Conservation (phyloP, 164 flowering plant genomes). For the Piper longum region DNA sequence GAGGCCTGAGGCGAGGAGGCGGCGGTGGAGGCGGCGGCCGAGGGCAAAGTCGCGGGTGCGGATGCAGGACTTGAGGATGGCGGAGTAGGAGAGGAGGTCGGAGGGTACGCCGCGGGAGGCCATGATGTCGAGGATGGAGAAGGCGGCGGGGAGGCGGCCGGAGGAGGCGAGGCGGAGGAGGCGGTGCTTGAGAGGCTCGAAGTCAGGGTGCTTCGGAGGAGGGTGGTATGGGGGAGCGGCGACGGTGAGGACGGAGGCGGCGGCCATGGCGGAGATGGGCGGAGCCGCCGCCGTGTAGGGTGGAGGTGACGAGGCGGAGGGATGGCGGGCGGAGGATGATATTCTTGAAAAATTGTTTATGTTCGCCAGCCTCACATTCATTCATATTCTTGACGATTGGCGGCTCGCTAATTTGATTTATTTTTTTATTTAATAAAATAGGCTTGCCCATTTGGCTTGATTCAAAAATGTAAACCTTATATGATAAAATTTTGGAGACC, state of each 20-base stretch:
- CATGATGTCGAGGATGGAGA: slow-evolving; percentile 46
- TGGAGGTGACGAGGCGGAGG: background rate
- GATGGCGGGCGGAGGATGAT: background rate
- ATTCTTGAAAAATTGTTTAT: too few relatives aligned
- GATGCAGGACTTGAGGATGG: slow-evolving; percentile 68
- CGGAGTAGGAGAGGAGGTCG: slow-evolving; percentile 43
- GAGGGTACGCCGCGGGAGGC: slow-evolving; percentile 24
- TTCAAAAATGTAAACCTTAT: too few relatives aligned
- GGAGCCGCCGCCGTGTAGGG: background rate
- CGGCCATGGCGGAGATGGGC: slow-evolving; percentile 12
- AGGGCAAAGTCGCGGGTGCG: slow-evolving; percentile 34
- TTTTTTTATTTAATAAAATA: too few relatives aligned
- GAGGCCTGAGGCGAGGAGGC: slow-evolving; percentile 26
- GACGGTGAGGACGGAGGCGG: background rate
- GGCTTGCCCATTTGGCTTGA: too few relatives aligned
- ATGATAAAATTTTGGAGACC: too few relatives aligned
- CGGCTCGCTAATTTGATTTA: too few relatives aligned
- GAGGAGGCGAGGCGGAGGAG: slow-evolving; percentile 29
- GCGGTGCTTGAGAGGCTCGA: slow-evolving; percentile 25
- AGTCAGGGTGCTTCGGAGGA: slow-evolving; percentile 15
- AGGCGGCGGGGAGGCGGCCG: slow-evolving; percentile 35
- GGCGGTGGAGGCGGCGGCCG: slow-evolving; percentile 45
- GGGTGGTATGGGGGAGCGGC: slow-evolving; percentile 2
- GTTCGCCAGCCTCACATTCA: too few relatives aligned
- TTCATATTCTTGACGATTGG: too few relatives aligned